Base-by-base conservation (phyloP, 768 basidiomycete species). In the Rossbeevera mucosa region DNA sequence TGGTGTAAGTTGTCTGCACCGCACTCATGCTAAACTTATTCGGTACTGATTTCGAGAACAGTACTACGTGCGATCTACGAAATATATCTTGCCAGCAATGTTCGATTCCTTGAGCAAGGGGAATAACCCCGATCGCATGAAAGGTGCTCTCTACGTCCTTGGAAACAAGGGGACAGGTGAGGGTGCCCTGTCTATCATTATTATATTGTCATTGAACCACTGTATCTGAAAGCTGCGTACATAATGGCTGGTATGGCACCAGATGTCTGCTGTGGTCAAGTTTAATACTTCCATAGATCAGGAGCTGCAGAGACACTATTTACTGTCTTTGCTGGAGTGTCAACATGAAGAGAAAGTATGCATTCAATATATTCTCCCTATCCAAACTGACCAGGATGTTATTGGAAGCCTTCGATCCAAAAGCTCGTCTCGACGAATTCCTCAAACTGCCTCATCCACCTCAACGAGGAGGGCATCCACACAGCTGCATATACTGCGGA, bases 121-220 rank as follows among this genome's bases (percentile, higher is more conserved):
- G 6, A 84, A 80, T 52, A 91, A 94, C 63, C 88, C 92, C 9
- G 94, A 98, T 68, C 79, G 87, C 22, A 94, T 96, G 84, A 98
- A 98, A 72, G 95, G 95, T 7, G 92, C 91, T 16, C 73, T 95
- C 36, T 94, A 93, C 64, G 76, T 89, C 18, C 69, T 91, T 9
- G 82, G 82, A 72, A 83, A 85, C 60, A 88, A 86, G 67, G 83
- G 80, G 26, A 83, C 77, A 49, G 78, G 86, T 86, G 55, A 41
- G 80, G 59, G 57, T 12, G 47, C 4, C 22, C 47, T 45, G 30
- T 50, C 3, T 53, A 18, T 43, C 16, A 18, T 16, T 43, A 44
- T 7, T 48, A 29, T 50, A 21, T 30, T 26, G 11, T 28, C 21
- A 26, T 55, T 52, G 13, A 64, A 45, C 60, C 18, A 18, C 20